phyloP scores from a whole-genome alignment of 768 basidiomycete genomes.

The Lactifluus hygrophoroides region DNA sequence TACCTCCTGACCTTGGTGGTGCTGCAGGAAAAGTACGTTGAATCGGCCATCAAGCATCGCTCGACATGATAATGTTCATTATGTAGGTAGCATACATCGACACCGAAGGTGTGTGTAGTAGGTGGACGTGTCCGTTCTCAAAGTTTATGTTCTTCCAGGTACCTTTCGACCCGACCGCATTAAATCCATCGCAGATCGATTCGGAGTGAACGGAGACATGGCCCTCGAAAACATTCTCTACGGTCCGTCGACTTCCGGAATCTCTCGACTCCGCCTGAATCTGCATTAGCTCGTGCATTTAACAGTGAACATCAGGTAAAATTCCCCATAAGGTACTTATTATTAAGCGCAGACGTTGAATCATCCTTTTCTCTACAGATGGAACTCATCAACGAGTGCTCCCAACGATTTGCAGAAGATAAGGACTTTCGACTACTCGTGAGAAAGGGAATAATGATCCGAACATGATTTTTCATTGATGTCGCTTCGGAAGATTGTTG shows the following conservation, averaged over 20 bases:
- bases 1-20: slow-evolving; percentile 85
- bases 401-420: slow-evolving; percentile 81
- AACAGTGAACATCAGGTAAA: slow-evolving; percentile 89
- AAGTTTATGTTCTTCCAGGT: slow-evolving; percentile 35
- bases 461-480: not conserved
- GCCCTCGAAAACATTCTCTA: slow-evolving; percentile 89
- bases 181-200: slow-evolving; percentile 82
- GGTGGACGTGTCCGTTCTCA: not conserved
- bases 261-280: slow-evolving; percentile 10
- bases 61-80: not conserved
- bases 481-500: slow-evolving; percentile 57
- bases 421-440: slow-evolving; percentile 73
- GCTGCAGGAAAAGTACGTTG: slow-evolving; percentile 70
- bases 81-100: slow-evolving; percentile 83
- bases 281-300: slow-evolving; percentile 64
- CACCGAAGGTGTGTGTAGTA: slow-evolving; percentile 64
- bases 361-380: slow-evolving; percentile 40
- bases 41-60: not conserved
- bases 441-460: not conserved
- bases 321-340: not conserved
- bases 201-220: slow-evolving; percentile 85
- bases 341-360: slow-evolving; percentile 3
- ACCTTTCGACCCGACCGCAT: slow-evolving; percentile 94
- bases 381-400: slow-evolving; percentile 88
- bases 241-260: slow-evolving; percentile 34